These are phyloP conservation scores for Crithidia mellificae DNA, from an alignment of 208 protist species.

Conservation along the genomic window DNA sequence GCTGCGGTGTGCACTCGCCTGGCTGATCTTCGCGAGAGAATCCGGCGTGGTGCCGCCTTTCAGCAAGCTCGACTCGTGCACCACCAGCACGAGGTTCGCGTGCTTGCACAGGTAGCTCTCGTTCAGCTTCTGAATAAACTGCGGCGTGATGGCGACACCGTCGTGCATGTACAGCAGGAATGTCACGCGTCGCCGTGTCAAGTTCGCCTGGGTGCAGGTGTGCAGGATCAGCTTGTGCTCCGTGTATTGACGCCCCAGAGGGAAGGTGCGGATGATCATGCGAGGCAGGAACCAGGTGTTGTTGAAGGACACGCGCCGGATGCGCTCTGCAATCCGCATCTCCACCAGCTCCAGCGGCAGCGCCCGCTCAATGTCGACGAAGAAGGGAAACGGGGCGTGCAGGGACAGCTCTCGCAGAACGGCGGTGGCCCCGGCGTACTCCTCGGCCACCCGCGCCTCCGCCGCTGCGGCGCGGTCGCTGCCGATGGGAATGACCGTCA, in stretches of 20 bases:
- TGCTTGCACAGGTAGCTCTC: constrained; percentile 63
- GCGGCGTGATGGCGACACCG: constrained; percentile 65
- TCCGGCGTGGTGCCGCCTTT: constrained; percentile 53
- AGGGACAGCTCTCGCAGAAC: constrained; percentile 69
- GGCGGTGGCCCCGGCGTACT: constrained; percentile 58
- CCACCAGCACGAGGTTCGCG: constrained; percentile 81
- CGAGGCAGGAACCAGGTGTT: constrained; percentile 81
- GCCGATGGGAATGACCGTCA: constrained; percentile 72
- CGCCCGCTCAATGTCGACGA: constrained; percentile 69
- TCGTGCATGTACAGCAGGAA: constrained; percentile 81
- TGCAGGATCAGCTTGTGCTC: constrained; percentile 79
- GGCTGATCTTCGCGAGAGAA: constrained; percentile 20
- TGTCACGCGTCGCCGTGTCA: constrained; percentile 77
- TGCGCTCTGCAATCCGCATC: constrained; percentile 74
- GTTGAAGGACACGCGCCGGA: constrained; percentile 81
- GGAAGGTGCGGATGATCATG: constrained; percentile 82
- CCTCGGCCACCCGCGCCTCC: constrained; percentile 43
- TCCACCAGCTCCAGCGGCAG: constrained; percentile 65
- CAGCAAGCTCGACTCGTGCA: constrained; percentile 67
- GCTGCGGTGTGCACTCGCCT: not conserved
- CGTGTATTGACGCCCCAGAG: constrained; percentile 69
- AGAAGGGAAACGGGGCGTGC: constrained; percentile 79
- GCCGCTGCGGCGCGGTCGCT: constrained; percentile 30
- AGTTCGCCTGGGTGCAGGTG: constrained; percentile 84
- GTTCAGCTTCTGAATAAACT: constrained; percentile 55